Base-by-base conservation (phyloP, 257 asterid genomes). In the Solanum pennellii region DNA sequence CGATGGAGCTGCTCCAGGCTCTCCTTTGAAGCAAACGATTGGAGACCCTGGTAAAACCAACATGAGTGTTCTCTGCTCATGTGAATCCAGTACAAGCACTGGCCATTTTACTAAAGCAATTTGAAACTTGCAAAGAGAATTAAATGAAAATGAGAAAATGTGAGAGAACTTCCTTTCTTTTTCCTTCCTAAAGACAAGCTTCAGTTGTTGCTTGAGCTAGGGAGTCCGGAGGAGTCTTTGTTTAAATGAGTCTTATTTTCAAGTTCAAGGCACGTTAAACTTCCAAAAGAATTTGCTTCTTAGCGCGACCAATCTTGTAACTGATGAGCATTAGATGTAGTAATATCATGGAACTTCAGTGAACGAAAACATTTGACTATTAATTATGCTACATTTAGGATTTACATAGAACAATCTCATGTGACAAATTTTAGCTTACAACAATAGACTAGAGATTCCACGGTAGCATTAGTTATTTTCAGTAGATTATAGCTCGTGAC, bases 1-100 rank as follows among this genome's bases (percentile, higher is more conserved):
- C 98, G 98, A 85, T 94, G 99, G 74, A 97, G 98, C 96, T 95
- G 98, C 89, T 97, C 98, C 44, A 97, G 97, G 92, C 98, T 95
- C 91, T 95, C 98, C 29, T 92, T 87, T n/a, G 99, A 97, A 89
- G 95, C 98, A 89, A 97, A 94, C 37, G 99, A 93, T 90, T 95
- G 92, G 29, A 79, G 95, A 45, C 88, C 98, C 99, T 97, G 90
- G 35, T 85, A 87, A 83, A 71, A 86, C 82, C 16, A 66, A 47
- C 20, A 66, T 45, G 39, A 80, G 18, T 80, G 29, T 47, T 79
- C 66, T 79, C 66, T 79, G 84, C 16, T 79, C 42, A 79, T 47
- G 44, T 80, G 84, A 29, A 47, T 49, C 84, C 84, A 80, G 25
- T 80, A 80, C 29, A 16, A 47, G 68, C 44, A 29, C 68, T 47